Conservation (phyloP, 2,329 filamentous ascomycete genomes). For the Metarhizium guizhouense region DNA sequence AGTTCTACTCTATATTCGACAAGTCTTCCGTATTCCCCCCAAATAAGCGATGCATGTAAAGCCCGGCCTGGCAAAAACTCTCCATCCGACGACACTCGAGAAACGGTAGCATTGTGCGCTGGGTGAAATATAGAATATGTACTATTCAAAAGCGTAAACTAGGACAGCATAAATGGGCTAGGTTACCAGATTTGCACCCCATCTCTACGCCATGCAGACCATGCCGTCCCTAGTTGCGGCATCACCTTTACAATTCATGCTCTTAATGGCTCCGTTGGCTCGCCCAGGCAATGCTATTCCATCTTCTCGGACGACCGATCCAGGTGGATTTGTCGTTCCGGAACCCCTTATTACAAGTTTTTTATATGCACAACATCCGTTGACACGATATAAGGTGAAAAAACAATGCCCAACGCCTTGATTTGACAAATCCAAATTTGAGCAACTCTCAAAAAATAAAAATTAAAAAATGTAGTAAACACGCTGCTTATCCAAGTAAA, state of each 20-base stretch:
- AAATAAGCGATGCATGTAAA: too few species aligned
- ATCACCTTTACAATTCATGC: background rate
- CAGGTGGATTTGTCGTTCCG: background rate
- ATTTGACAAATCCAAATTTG: background rate
- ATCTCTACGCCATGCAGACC: background rate
- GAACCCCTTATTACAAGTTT: background rate
- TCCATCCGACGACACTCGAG: too few species aligned
- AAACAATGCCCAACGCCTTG: background rate
- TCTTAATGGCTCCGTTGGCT: background rate
- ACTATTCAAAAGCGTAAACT: background rate
- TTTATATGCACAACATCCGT: background rate
- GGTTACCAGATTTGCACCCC: conserved; percentile 4
- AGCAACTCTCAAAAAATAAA: background rate
- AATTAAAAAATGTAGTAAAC: background rate
- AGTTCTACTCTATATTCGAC: too few species aligned
- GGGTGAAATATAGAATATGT: conserved; percentile 12
- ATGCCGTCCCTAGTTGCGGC: background rate
- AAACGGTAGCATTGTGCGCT: background rate
- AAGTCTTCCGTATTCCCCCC: too few species aligned
- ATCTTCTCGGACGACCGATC: background rate
- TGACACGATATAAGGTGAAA: background rate
- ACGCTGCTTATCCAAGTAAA: conserved; percentile 2
- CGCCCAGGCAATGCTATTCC: background rate
- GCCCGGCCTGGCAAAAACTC: too few species aligned
- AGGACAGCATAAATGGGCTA: conserved; percentile 7